Evolutionary conservation across 306 rosid species (phyloP).

Genomic region (Quercus cerris): DNA sequence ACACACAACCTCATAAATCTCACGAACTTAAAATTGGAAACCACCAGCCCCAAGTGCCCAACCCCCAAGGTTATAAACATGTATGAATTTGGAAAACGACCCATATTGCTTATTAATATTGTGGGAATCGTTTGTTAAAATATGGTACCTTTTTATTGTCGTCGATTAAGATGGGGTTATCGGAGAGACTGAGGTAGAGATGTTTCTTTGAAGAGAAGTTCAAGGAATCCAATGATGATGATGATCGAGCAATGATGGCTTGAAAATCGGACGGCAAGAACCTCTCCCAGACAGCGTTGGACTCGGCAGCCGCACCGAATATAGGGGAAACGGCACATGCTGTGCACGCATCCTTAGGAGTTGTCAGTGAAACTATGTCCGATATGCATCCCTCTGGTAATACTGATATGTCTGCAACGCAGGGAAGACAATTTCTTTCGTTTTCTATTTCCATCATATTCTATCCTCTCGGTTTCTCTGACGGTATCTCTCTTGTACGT

Average conservation of each 20-base stretch:
- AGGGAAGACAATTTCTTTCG: no score
- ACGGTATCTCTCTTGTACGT: no score
- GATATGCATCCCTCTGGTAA: slow-evolving; percentile 18
- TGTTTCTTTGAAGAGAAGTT: slow-evolving; percentile 8
- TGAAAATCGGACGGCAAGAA: slow-evolving; percentile 4
- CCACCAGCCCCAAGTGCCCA: no score
- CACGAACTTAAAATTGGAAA: no score
- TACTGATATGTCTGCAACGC: not conserved
- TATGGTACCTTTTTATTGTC: no score
- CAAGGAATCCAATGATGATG: not conserved
- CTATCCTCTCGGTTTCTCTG: no score
- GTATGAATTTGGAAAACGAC: no score
- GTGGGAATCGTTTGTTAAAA: no score
- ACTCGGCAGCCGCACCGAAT: slow-evolving; percentile 7
- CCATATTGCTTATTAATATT: no score
- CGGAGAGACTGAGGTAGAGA: slow-evolving; percentile 1
- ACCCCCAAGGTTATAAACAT: no score
- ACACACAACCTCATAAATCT: no score
- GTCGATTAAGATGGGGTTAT: not conserved
- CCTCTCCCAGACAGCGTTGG: not conserved
- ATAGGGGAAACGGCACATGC: not conserved
- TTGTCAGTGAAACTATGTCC: slow-evolving; percentile 7
- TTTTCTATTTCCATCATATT: no score
- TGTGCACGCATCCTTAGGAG: slow-evolving; percentile 3
- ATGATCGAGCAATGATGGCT: not conserved